Evolutionary conservation across 2,329 filamentous ascomycete species (phyloP).

Genomic region (Periconia macrospinosa): DNA sequence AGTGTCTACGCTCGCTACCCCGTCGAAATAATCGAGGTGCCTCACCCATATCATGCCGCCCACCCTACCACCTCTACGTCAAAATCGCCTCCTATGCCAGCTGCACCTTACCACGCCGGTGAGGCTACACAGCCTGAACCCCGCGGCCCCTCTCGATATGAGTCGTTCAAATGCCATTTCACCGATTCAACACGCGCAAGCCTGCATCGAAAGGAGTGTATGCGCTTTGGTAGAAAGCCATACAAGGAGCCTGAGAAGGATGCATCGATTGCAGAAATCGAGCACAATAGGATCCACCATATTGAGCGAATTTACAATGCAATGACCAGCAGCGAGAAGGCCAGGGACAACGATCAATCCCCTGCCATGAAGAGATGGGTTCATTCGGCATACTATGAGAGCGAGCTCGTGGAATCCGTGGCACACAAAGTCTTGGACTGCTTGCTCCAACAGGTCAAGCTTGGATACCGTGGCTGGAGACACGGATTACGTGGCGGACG

Average conservation of each 20-base stretch:
- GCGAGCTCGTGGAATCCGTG: conserved; percentile 34
- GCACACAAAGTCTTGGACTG: conserved; percentile 39
- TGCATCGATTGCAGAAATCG: conserved; percentile 22
- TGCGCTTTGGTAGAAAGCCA: conserved; percentile 28
- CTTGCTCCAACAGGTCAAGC: conserved; percentile 29
- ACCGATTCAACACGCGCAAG: conserved; percentile 21
- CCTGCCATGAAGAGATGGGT: conserved; percentile 41
- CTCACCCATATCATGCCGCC: conserved; percentile 12
- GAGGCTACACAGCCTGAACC: conserved; percentile 5
- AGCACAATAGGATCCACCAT: conserved; percentile 18
- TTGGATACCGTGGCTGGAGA: conserved; percentile 37
- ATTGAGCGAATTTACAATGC: conserved; percentile 36
- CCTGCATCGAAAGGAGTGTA: conserved; percentile 24
- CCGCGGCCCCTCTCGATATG: conserved; percentile 15
- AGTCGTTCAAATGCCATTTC: conserved; percentile 24
- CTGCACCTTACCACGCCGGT: not conserved
- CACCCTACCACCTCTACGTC: conserved; percentile 2
- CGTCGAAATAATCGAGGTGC: conserved; percentile 2
- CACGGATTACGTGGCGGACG: conserved; percentile 40
- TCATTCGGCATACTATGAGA: conserved; percentile 28
- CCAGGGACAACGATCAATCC: conserved; percentile 32
- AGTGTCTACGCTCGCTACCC: conserved; percentile 2
- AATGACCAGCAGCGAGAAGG: conserved; percentile 32
- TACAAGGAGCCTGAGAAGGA: conserved; percentile 27
- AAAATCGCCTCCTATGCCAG: conserved; percentile 9